These are phyloP conservation scores for Colletotrichum cordylinicola DNA, from an alignment of 2,329 filamentous ascomycete species.

Conservation along the genomic window DNA sequence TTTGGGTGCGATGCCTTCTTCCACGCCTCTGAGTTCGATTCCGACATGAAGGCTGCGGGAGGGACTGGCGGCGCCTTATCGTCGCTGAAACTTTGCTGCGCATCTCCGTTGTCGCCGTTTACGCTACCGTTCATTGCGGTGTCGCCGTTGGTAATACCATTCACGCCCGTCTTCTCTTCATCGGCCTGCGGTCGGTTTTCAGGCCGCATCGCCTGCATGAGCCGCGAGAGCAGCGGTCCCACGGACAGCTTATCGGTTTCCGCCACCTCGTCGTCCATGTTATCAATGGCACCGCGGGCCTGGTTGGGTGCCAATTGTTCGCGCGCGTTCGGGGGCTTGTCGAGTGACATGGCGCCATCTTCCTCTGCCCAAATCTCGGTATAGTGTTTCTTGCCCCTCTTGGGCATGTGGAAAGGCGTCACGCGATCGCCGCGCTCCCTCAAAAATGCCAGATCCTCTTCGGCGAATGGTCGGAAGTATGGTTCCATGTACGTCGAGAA, in stretches of 20 bases:
- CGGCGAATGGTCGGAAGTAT: constrained; percentile 86
- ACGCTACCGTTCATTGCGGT: constrained; percentile 54
- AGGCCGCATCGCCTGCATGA: constrained; percentile 82
- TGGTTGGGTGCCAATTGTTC: constrained; percentile 81
- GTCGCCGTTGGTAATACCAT: constrained; percentile 60
- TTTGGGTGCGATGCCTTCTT: constrained; percentile 78
- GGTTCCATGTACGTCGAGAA: constrained; percentile 94
- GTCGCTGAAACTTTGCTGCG: constrained; percentile 33
- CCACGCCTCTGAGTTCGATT: constrained; percentile 77
- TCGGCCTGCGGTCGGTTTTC: constrained; percentile 64
- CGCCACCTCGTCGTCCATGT: constrained; percentile 83
- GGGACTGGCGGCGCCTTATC: constrained; percentile 51
- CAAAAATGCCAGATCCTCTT: constrained; percentile 93
- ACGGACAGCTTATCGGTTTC: constrained; percentile 91
- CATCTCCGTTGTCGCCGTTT: constrained; percentile 50
- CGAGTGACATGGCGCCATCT: constrained; percentile 79
- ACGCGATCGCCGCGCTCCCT: constrained; percentile 87
- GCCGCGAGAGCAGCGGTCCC: constrained; percentile 81
- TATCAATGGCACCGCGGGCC: constrained; percentile 83
- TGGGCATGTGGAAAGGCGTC: constrained; percentile 84
- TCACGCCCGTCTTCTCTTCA: constrained; percentile 63
- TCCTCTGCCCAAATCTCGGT: constrained; percentile 93
- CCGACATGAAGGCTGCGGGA: constrained; percentile 80
- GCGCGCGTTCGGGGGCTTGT: constrained; percentile 64
- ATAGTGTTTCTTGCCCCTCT: constrained; percentile 84